Percentiles rank a stretch among this genome's conserved stretches.
Evolutionary conservation across 2,329 filamentous ascomycete species (phyloP).

Genomic region (Dactylellina sp.): DNA sequence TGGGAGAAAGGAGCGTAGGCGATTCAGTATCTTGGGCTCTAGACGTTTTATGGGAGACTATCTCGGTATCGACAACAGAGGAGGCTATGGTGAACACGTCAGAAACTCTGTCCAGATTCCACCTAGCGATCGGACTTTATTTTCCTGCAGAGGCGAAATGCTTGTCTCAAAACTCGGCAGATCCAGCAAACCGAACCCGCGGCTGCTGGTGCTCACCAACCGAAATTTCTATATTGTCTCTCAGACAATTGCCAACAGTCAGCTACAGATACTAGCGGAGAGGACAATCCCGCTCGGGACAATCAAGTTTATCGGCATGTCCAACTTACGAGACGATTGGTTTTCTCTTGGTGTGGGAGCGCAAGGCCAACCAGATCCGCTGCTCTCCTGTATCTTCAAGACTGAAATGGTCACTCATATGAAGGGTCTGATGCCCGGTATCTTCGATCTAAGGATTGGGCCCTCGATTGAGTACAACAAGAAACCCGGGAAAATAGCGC

Average conservation of each 20-base stretch:
- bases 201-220: conserved; percentile 84
- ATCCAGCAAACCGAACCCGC: conserved; percentile 90
- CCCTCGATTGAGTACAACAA: conserved; percentile 94
- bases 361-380: conserved; percentile 89
- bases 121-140: conserved; percentile 84
- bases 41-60: conserved; percentile 78
- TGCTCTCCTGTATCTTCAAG: conserved; percentile 93
- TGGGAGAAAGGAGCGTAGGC: conserved; percentile 82
- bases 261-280: conserved; percentile 83
- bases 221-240: conserved; percentile 89
- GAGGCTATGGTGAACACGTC: conserved; percentile 93
- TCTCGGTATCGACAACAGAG: conserved; percentile 80
- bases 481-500: conserved; percentile 91
- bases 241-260: conserved; percentile 83
- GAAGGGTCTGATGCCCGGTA: conserved; percentile 78
- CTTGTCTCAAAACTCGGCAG: conserved; percentile 95
- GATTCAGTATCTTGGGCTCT: conserved; percentile 85
- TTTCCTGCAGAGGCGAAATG: conserved; percentile 90
- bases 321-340: conserved; percentile 91
- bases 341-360: conserved; percentile 93
- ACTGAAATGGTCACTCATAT: conserved; percentile 97
- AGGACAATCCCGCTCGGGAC: conserved; percentile 83
- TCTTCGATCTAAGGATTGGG: conserved; percentile 83
- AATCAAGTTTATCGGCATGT: conserved; percentile 87
- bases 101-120: conserved; percentile 81